Evolutionary conservation across 768 basidiomycete genomes (phyloP).

Genomic region (Peribolospora baueri): DNA sequence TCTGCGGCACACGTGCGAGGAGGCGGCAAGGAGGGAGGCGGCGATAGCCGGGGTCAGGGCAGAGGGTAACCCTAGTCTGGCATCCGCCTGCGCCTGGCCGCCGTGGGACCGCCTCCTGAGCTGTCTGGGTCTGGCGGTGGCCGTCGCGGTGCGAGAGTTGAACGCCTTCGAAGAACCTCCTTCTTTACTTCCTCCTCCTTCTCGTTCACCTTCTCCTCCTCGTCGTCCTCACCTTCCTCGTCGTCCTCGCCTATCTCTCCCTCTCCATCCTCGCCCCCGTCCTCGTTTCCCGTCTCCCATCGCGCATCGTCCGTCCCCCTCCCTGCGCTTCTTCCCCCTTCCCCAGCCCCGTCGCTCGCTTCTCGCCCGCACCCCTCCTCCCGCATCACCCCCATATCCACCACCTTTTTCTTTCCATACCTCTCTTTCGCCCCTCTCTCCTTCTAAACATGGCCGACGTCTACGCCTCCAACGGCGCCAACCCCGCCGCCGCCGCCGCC

Average conservation of each 20-base stretch:
- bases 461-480: slow-evolving; percentile 4
- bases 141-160: too few species aligned
- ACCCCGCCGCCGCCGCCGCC: slow-evolving; percentile 12
- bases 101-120: too few species aligned
- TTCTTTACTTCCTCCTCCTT: background rate
- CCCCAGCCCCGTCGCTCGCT: background rate
- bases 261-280: background rate
- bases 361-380: background rate
- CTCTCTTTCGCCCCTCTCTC: slow-evolving; percentile 1
- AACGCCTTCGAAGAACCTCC: background rate
- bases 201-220: too few species aligned
- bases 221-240: background rate
- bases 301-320: background rate
- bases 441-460: slow-evolving; percentile 1
- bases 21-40: too few species aligned
- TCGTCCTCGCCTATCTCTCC: background rate
- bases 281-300: background rate
- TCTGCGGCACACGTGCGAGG: too few species aligned
- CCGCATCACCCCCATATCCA: background rate
- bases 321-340: background rate
- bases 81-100: too few species aligned
- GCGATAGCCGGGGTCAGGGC: too few species aligned
- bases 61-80: too few species aligned
- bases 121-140: too few species aligned
- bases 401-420: background rate